A percentile compares a stretch with the other conserved stretches of the same genome.
Evolutionary conservation across 116 monocot genomes (phyloP).

Genomic region (Phalaenopsis hybrid): DNA sequence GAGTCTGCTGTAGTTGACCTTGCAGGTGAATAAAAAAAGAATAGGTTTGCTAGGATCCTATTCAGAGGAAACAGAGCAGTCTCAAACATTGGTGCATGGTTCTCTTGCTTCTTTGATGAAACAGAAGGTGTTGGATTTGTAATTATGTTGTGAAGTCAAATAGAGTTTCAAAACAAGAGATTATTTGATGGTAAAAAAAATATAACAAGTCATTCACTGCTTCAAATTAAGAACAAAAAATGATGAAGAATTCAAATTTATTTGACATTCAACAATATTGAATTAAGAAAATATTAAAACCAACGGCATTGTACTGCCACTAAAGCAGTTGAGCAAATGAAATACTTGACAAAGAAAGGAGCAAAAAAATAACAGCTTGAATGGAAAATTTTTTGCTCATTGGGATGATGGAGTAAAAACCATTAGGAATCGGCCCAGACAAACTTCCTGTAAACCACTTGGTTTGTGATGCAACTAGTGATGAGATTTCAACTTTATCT

Average conservation of each 20-base stretch:
- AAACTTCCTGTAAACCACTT: constrained; percentile 84
- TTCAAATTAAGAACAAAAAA: background rate
- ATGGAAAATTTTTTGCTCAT: constrained; percentile 25
- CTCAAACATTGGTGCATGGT: too few species aligned
- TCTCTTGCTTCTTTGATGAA: too few species aligned
- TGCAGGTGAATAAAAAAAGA: too few species aligned
- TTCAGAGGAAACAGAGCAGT: too few species aligned
- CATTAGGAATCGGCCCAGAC: constrained; percentile 81
- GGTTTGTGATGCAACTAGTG: constrained; percentile 63
- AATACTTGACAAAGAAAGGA: background rate
- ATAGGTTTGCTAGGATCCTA: too few species aligned
- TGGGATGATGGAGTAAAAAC: constrained; percentile 89
- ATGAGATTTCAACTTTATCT: constrained; percentile 28
- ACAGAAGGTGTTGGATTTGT: too few species aligned
- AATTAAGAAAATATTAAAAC: background rate
- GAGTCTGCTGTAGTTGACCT: too few species aligned
- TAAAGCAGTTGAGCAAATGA: background rate
- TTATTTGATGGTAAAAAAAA: background rate
- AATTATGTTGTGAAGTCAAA: background rate
- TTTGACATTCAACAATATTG: background rate
- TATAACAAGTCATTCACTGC: background rate
- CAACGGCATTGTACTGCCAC: background rate
- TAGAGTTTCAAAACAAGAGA: background rate
- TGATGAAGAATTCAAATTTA: background rate
- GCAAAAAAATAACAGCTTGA: background rate